phyloP scores from a whole-genome alignment of 2,329 filamentous ascomycete genomes.

The Trichoderma hamatum region DNA sequence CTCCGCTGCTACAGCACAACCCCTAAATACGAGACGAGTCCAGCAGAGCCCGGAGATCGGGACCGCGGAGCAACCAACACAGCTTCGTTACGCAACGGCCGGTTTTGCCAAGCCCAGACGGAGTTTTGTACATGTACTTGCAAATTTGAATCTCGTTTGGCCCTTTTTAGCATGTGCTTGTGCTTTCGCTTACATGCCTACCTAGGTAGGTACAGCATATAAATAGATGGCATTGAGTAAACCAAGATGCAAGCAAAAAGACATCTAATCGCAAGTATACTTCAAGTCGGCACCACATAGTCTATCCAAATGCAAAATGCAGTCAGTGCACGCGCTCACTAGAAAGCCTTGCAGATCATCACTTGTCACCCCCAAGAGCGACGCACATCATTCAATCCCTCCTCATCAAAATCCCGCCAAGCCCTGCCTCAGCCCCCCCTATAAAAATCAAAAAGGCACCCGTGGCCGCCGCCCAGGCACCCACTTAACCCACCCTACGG shows the following conservation, averaged over 20 bases:
- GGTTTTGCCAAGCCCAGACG: slow-evolving; percentile 2
- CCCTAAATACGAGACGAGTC: background rate
- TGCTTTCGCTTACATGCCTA: background rate
- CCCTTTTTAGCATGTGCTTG: background rate
- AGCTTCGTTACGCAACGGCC: background rate
- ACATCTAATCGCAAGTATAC: too few relatives aligned
- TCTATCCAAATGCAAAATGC: too few relatives aligned
- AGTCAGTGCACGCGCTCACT: background rate
- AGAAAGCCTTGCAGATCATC: background rate
- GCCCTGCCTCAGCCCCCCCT: slow-evolving; percentile 7
- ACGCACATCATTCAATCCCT: slow-evolving; percentile 2
- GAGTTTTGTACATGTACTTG: background rate
- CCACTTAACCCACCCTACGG: background rate
- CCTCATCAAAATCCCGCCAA: background rate
- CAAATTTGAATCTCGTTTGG: background rate
- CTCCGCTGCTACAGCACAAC: background rate
- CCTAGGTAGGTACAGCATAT: too few relatives aligned
- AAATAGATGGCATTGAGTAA: background rate
- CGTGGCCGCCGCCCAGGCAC: background rate
- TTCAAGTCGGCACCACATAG: too few relatives aligned
- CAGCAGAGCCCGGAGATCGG: background rate
- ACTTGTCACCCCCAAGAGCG: too few relatives aligned
- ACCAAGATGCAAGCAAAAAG: too few relatives aligned
- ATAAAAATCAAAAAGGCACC: too few relatives aligned
- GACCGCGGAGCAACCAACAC: background rate